Evolutionary conservation across 257 asterid genomes (phyloP).

Genomic region (Rehmannia glutinosa): DNA sequence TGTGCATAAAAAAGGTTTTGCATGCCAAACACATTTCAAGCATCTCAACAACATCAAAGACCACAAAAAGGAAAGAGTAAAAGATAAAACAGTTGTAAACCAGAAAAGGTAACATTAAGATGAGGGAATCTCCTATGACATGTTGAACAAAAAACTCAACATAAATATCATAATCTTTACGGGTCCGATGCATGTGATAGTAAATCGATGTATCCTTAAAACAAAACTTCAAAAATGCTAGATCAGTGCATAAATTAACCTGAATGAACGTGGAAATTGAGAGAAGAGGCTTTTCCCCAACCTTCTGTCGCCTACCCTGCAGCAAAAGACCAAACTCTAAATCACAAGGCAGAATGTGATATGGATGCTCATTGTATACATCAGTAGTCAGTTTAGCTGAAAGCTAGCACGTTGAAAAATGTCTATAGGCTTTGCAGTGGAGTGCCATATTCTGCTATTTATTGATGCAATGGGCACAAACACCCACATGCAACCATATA

Average conservation of each 20-base stretch:
- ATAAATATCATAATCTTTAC: background rate
- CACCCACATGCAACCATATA: background rate
- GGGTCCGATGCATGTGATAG: background rate
- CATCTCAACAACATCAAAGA: too few relatives aligned
- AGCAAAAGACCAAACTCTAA: conserved; percentile 16
- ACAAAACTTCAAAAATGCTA: conserved; percentile 2
- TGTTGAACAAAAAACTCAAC: too few relatives aligned
- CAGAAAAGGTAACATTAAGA: background rate
- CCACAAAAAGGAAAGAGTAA: too few relatives aligned
- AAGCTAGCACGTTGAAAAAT: conserved; percentile 1
- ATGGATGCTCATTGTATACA: background rate
- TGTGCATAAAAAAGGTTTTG: too few relatives aligned
- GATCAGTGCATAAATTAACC: conserved; percentile 35
- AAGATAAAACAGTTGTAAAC: too few relatives aligned
- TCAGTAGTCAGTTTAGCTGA: conserved; percentile 8
- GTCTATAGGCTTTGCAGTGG: background rate
- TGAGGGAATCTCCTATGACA: too few relatives aligned
- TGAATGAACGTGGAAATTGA: conserved; percentile 76
- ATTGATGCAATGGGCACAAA: background rate
- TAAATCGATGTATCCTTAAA: conserved; percentile 14
- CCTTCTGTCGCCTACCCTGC: conserved; percentile 84
- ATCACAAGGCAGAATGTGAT: conserved; percentile 6
- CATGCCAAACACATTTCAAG: too few relatives aligned
- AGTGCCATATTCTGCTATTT: background rate
- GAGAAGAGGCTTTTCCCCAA: conserved; percentile 87